These are phyloP conservation scores for Irpex lacteus DNA, from an alignment of 1,284 basidiomycete species.

Conservation along the genomic window DNA sequence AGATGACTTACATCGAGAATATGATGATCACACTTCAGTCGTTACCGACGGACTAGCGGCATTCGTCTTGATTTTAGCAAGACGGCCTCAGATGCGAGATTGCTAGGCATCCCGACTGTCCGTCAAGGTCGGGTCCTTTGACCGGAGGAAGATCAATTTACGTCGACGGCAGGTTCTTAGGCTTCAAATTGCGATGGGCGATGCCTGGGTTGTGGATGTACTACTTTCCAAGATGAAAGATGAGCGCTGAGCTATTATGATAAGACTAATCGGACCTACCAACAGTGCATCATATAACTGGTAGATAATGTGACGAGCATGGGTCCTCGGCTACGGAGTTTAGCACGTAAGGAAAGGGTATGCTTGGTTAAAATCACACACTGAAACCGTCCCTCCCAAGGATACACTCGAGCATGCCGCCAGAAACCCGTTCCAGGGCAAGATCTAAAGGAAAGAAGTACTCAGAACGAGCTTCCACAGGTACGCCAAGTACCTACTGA, in stretches of 20 bases:
- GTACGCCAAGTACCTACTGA: slow-evolving; percentile 48
- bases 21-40: too few species aligned
- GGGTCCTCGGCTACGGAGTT: slow-evolving; percentile 51
- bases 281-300: too few species aligned
- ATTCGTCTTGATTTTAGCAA: too few species aligned
- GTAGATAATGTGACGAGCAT: too few species aligned
- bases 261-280: too few species aligned
- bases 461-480: not conserved
- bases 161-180: slow-evolving; percentile 84
- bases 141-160: slow-evolving; percentile 58
- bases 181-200: slow-evolving; percentile 90
- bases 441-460: slow-evolving; percentile 49
- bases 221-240: too few species aligned
- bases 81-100: too few species aligned
- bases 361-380: slow-evolving; percentile 34
- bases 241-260: slow-evolving; percentile 6
- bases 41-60: too few species aligned
- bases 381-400: slow-evolving; percentile 54
- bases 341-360: slow-evolving; percentile 1
- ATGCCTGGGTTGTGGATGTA: slow-evolving; percentile 76
- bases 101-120: too few species aligned
- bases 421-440: slow-evolving; percentile 78
- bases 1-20: too few species aligned
- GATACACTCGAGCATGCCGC: slow-evolving; percentile 88
- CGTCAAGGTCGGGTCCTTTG: too few species aligned